These are phyloP conservation scores for Craterostigma plantagineum DNA, from an alignment of 257 asterid genomes.

Conservation along the genomic window DNA sequence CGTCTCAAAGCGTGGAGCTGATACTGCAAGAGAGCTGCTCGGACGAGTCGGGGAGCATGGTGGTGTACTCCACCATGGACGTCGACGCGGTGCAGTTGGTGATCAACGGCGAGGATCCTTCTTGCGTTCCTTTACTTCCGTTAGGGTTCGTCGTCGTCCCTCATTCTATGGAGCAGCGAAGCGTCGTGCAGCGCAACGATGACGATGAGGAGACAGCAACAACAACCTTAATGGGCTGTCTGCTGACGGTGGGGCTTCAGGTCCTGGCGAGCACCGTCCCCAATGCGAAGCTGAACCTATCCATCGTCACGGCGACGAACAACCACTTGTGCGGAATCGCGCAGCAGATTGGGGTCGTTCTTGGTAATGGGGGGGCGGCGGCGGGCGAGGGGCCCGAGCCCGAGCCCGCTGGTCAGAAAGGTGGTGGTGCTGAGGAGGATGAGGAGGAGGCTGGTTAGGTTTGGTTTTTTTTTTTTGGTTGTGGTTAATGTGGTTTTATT, in stretches of 20 bases:
- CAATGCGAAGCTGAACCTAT: constrained; percentile 61
- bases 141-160: constrained; percentile 64
- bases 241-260: constrained; percentile 70
- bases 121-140: constrained; percentile 73
- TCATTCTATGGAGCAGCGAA: too few relatives aligned
- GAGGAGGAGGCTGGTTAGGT: not conserved
- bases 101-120: constrained; percentile 84
- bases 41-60: constrained; percentile 70
- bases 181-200: too few relatives aligned
- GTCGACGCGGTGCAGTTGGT: constrained; percentile 78
- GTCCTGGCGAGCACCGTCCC: constrained; percentile 71
- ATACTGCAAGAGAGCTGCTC: constrained; percentile 90
- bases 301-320: constrained; percentile 62
- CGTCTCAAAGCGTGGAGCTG: constrained; percentile 78
- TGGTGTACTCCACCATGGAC: constrained; percentile 67
- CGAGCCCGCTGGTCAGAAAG: too few relatives aligned
- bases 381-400: constrained; percentile 11
- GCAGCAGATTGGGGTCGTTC: constrained; percentile 48
- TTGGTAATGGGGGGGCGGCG: constrained; percentile 7
- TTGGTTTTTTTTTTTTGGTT: not conserved
- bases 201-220: too few relatives aligned
- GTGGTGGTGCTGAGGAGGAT: not conserved
- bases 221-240: constrained; percentile 39
- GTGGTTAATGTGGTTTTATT: not conserved
- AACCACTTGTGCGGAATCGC: constrained; percentile 53